These are phyloP conservation scores for Fusarium goolgardi DNA, from an alignment of 2,329 filamentous ascomycete species.

Conservation along the genomic window DNA sequence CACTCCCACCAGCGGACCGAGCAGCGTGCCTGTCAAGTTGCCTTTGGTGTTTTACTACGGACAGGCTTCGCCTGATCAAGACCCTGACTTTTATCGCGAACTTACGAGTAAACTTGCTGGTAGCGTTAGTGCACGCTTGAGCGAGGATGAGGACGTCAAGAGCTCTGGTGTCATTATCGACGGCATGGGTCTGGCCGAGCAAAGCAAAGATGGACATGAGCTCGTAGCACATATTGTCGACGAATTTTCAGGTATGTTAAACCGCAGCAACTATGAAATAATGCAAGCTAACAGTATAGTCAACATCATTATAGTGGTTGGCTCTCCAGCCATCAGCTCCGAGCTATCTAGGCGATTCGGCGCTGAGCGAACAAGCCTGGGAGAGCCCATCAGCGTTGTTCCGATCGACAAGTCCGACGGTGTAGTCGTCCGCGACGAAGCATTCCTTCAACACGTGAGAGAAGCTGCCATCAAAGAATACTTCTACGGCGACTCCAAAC, in stretches of 20 bases:
- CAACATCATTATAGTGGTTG: slow-evolving; percentile 84
- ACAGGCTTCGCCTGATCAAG: slow-evolving; percentile 76
- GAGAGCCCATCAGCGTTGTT: slow-evolving; percentile 79
- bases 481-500: slow-evolving; percentile 86
- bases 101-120: slow-evolving; percentile 82
- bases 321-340: slow-evolving; percentile 79
- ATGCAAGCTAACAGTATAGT: slow-evolving; percentile 64
- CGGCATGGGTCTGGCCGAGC: slow-evolving; percentile 76
- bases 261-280: too few species aligned
- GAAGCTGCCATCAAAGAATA: slow-evolving; percentile 88
- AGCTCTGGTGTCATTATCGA: slow-evolving; percentile 87
- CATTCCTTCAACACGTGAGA: slow-evolving; percentile 77
- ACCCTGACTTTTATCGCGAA: slow-evolving; percentile 76
- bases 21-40: slow-evolving; percentile 87
- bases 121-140: slow-evolving; percentile 79
- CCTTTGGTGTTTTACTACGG: slow-evolving; percentile 93
- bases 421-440: slow-evolving; percentile 78
- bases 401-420: slow-evolving; percentile 87
- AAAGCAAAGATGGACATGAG: slow-evolving; percentile 76
- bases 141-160: slow-evolving; percentile 78
- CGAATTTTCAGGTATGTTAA: slow-evolving; percentile 61
- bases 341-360: slow-evolving; percentile 79
- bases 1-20: slow-evolving; percentile 91
- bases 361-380: slow-evolving; percentile 63
- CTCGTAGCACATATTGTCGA: slow-evolving; percentile 79